Base-by-base conservation (phyloP, 2,329 filamentous ascomycete genomes). In the Cladosporium sp. region DNA sequence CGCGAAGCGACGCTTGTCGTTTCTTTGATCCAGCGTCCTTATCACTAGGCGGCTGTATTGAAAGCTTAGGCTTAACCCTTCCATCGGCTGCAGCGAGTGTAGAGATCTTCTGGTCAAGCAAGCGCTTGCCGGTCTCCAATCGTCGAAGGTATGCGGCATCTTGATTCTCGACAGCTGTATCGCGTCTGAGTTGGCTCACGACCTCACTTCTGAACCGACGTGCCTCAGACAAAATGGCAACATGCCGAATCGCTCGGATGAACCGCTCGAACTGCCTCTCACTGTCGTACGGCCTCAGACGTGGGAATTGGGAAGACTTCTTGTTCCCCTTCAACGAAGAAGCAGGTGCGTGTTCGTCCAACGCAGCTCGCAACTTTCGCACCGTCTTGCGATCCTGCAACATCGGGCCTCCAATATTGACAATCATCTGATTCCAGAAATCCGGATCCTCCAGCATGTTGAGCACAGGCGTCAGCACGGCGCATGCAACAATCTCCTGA, bases 381-480 rank as follows among this genome's bases (percentile, higher is more conserved):
- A 99, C 93, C 0, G 92, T 97, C 62, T 96, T 97, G 36, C 95
- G 85, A 71, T 99, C 95, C 72, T 97, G 94, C 40, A 99, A 80
- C 77, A 96, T 88, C 24, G 88, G 63, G 60, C 73, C 68, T 63
- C 74, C 86, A 73, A 88, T 91, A 57, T 87, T 92, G 73, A 97
- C 93, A 81, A 97, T 91, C 59, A 96, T 74, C 72, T 97, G 92
- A 68, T 99, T 97, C 93, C 93, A 99, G 8, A 89, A 96, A 75
- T 99, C 95, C 1, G 95, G 92, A 65, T 99, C 93, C 4, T 90
- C 84, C 17, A 99, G 77, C 61, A 91, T 78, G 66, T 88, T 85
- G 69, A 97, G 80, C 20, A 95, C 77, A 0, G 94, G 94, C 40
- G 85, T 86, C 36, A 99, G 77, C 37, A 99, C 87, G n/a, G 91